Conservation (phyloP, 139 green algal species). For the Ulvella scutata region DNA sequence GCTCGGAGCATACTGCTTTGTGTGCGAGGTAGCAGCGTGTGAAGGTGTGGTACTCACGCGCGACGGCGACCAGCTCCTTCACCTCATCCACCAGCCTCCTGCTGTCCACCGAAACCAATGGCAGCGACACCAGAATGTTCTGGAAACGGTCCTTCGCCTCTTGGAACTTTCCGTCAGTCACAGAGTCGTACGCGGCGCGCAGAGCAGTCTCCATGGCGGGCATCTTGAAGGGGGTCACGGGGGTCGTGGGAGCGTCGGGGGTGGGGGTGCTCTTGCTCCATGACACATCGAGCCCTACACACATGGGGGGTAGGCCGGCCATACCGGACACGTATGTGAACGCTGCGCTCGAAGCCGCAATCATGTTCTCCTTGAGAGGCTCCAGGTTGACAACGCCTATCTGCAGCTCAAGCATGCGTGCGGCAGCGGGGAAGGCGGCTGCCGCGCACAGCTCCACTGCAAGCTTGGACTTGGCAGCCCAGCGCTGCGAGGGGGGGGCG, state of each 20-base stretch:
- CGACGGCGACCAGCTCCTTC: constrained; percentile 88
- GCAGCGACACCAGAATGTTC: constrained; percentile 70
- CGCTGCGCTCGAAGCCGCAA: constrained; percentile 63
- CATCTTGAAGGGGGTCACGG: constrained; percentile 3
- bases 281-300: not conserved
- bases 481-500: constrained; percentile 52
- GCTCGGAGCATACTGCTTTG: too few relatives aligned
- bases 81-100: constrained; percentile 85
- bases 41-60: constrained; percentile 85
- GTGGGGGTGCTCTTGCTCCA: not conserved
- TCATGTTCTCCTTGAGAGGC: constrained; percentile 67
- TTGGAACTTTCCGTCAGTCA: constrained; percentile 96
- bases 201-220: constrained; percentile 20
- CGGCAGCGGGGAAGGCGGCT: constrained; percentile 73
- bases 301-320: constrained; percentile 33
- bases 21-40: constrained; percentile 82
- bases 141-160: constrained; percentile 82
- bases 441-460: constrained; percentile 70
- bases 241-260: not conserved
- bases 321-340: constrained; percentile 51
- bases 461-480: constrained; percentile 62
- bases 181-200: constrained; percentile 73
- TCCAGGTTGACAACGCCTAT: constrained; percentile 82
- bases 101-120: constrained; percentile 77
- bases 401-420: constrained; percentile 83